These are phyloP conservation scores for Camillea tinctor DNA, from an alignment of 2,329 filamentous ascomycete species.

Conservation along the genomic window DNA sequence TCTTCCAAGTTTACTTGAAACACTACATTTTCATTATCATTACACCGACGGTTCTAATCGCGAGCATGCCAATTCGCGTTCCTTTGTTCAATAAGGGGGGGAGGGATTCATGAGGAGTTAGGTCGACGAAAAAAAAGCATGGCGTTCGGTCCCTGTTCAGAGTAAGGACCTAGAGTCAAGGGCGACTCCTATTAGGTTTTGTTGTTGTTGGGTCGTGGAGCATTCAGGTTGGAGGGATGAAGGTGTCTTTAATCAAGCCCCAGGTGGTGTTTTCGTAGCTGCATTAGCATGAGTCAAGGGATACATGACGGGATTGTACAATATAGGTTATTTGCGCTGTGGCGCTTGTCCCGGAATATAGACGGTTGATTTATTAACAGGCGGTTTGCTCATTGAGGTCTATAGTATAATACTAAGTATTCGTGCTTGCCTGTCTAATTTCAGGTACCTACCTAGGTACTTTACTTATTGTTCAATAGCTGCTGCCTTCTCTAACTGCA, in stretches of 20 bases:
- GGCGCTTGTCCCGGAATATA: slow-evolving; percentile 9
- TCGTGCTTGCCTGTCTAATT: no score
- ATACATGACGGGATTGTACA: slow-evolving; percentile 19
- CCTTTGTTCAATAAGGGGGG: slow-evolving; percentile 17
- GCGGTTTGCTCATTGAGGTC: background rate
- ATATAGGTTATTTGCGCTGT: slow-evolving; percentile 12
- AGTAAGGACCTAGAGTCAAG: slow-evolving; percentile 8
- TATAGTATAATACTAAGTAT: background rate
- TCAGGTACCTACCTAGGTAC: no score
- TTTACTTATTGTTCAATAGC: background rate
- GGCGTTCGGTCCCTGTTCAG: slow-evolving; percentile 28
- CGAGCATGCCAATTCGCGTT: slow-evolving; percentile 3
- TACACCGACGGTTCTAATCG: slow-evolving; percentile 3
- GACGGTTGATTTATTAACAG: slow-evolving; percentile 3
- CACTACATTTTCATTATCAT: background rate
- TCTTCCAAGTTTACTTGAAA: no score
- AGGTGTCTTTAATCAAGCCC: slow-evolving; percentile 10
- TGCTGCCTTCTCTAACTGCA: background rate
- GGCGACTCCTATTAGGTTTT: background rate
- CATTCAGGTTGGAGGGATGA: background rate
- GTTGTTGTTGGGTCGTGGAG: background rate
- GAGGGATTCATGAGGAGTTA: slow-evolving; percentile 20
- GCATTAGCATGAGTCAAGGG: slow-evolving; percentile 13
- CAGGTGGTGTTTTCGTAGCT: slow-evolving; percentile 9
- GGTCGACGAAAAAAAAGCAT: slow-evolving; percentile 28